phyloP scores from a whole-genome alignment of 768 basidiomycete genomes.

The Psilocybe sp. region DNA sequence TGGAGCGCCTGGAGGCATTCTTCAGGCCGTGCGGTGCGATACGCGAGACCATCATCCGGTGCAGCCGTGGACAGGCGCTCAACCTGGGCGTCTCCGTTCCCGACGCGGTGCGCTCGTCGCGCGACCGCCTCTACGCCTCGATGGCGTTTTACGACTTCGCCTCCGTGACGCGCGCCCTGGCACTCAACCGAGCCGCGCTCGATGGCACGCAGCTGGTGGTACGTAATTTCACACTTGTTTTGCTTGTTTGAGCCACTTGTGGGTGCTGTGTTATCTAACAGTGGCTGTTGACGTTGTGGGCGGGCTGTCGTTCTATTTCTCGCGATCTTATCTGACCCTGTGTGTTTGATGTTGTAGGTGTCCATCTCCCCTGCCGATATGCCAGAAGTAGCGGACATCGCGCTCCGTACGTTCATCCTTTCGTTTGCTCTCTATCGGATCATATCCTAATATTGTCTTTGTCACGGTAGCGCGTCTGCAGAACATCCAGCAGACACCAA shows the following conservation, averaged over 20 bases:
- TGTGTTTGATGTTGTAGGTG: conserved; percentile 24
- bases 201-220: conserved; percentile 40
- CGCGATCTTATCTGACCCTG: no score
- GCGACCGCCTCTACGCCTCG: conserved; percentile 50
- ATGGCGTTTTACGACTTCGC: conserved; percentile 38
- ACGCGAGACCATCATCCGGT: conserved; percentile 30
- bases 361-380: conserved; percentile 32
- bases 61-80: conserved; percentile 38
- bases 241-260: neutral
- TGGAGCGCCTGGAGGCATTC: conserved; percentile 25
- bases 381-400: conserved; percentile 35
- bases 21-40: conserved; percentile 36
- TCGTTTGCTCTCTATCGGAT: neutral
- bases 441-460: neutral
- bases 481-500: conserved; percentile 1
- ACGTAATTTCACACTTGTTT: conserved; percentile 16
- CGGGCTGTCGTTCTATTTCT: no score
- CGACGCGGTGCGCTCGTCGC: conserved; percentile 13
- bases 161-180: conserved; percentile 40
- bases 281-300: no score
- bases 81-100: conserved; percentile 21
- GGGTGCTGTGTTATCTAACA: no score
- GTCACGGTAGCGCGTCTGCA: conserved; percentile 3
- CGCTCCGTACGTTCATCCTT: conserved; percentile 19
- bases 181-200: conserved; percentile 33